Percentiles rank a stretch among this genome's conserved stretches.
Evolutionary conservation across 352 stramenopile genomes (phyloP).

Genomic region (Phytopythium delawarense): DNA sequence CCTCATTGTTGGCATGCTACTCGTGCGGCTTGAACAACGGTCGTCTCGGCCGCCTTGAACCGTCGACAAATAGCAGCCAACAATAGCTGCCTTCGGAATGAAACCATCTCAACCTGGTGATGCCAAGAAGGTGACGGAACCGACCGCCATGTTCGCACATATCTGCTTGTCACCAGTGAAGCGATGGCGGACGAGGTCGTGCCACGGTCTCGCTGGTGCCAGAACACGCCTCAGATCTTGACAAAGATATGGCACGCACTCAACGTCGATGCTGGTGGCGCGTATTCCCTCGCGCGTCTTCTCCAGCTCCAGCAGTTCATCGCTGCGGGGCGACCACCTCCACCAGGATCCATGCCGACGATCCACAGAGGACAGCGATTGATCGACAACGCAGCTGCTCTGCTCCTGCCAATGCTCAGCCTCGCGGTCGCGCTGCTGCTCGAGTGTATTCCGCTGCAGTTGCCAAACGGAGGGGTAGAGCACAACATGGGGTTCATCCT

Average conservation of each 20-base stretch:
- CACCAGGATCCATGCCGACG: not conserved
- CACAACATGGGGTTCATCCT: not conserved
- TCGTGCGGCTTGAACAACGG: no score
- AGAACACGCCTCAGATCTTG: no score
- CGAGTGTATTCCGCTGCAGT: not conserved
- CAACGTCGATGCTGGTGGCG: not conserved
- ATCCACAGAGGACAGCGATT: not conserved
- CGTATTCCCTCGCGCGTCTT: not conserved
- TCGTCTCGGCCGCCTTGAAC: no score
- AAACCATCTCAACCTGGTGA: no score
- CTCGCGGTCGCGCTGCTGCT: not conserved
- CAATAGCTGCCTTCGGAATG: no score
- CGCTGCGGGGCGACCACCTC: not conserved
- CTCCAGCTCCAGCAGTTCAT: slow-evolving; percentile 1
- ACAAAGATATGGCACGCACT: not conserved
- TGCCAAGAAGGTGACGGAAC: not conserved
- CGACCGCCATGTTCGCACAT: not conserved
- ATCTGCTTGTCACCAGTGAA: not conserved
- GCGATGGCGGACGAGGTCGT: not conserved
- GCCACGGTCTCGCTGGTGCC: not conserved
- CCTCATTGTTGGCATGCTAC: not conserved
- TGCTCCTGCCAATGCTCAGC: not conserved
- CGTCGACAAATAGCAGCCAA: no score
- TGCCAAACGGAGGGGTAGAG: not conserved
- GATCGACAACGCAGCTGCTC: not conserved